phyloP scores from a whole-genome alignment of 1,139 yeast species.

The Hansenula sp. region DNA sequence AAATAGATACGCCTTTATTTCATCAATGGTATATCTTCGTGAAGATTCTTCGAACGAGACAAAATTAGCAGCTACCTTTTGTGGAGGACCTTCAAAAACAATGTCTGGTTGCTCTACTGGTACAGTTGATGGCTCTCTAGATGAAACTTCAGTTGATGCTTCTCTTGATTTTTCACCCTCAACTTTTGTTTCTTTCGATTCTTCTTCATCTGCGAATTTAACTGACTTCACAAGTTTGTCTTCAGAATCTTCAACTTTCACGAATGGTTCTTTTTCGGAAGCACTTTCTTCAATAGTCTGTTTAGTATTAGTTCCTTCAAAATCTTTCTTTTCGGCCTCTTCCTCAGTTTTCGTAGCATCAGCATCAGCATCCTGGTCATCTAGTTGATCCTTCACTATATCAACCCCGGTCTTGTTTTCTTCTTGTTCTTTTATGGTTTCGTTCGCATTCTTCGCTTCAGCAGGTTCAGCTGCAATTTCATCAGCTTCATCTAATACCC shows the following conservation, averaged over 20 bases:
- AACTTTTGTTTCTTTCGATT: neutral
- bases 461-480: neutral
- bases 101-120: slow-evolving; percentile 16
- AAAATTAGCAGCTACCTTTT: slow-evolving; percentile 48
- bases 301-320: neutral
- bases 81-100: slow-evolving; percentile 62
- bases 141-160: neutral
- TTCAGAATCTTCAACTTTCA: slow-evolving; percentile 1
- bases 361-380: neutral
- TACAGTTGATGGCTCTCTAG: slow-evolving; percentile 7
- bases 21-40: slow-evolving; percentile 28
- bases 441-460: neutral
- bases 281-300: neutral
- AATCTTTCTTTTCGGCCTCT: neutral
- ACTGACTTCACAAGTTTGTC: neutral
- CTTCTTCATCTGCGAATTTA: slow-evolving; percentile 2
- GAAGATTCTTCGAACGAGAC: slow-evolving; percentile 47
- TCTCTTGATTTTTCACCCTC: neutral
- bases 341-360: neutral
- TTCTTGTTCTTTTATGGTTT: neutral
- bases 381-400: neutral
- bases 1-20: slow-evolving; percentile 46
- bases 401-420: slow-evolving; percentile 3
- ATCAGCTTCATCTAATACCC: neutral
- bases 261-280: neutral